Percentiles rank a stretch among this genome's conserved stretches.
These are phyloP conservation scores for Juncus inflexus DNA, from an alignment of 176 grass and related monocot species.

Conservation along the genomic window DNA sequence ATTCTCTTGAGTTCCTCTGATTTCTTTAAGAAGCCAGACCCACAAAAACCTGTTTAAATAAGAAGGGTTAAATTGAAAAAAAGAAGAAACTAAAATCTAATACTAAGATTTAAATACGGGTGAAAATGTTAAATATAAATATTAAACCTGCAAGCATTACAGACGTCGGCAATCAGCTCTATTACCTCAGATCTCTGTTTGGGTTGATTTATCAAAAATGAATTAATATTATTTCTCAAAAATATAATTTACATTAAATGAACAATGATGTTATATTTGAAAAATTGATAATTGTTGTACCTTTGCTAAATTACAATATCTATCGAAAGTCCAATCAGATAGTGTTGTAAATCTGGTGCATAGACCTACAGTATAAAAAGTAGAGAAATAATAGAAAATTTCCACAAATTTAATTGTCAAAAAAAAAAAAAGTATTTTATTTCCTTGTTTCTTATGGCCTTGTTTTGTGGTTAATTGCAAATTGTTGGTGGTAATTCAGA, in stretches of 20 bases:
- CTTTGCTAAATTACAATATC: slow-evolving; percentile 75
- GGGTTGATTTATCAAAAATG: slow-evolving; percentile 25
- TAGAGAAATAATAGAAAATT: slow-evolving; percentile 8
- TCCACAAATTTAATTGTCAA: background rate
- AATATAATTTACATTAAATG: slow-evolving; percentile 3
- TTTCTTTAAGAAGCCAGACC: slow-evolving; percentile 68
- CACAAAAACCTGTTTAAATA: slow-evolving; percentile 40
- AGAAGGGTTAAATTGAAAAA: slow-evolving; percentile 4
- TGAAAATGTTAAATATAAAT: slow-evolving; percentile 1
- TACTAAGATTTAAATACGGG: slow-evolving; percentile 6
- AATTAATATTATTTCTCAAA: background rate
- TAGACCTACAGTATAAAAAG: slow-evolving; percentile 37
- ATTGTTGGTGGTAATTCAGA: background rate
- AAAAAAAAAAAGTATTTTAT: background rate
- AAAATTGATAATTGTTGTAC: slow-evolving; percentile 29
- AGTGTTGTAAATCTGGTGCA: slow-evolving; percentile 58
- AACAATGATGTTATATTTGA: slow-evolving; percentile 10
- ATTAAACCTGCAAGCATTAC: slow-evolving; percentile 80
- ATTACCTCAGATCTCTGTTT: slow-evolving; percentile 78
- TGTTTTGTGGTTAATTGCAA: no score
- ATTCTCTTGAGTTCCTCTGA: slow-evolving; percentile 97
- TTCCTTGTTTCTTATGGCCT: background rate
- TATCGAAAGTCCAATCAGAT: slow-evolving; percentile 68
- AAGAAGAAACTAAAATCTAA: background rate
- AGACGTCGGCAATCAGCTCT: slow-evolving; percentile 75